Base-by-base conservation (phyloP, 2,329 filamentous ascomycete species). In the Aspergillus hiratsukae region DNA sequence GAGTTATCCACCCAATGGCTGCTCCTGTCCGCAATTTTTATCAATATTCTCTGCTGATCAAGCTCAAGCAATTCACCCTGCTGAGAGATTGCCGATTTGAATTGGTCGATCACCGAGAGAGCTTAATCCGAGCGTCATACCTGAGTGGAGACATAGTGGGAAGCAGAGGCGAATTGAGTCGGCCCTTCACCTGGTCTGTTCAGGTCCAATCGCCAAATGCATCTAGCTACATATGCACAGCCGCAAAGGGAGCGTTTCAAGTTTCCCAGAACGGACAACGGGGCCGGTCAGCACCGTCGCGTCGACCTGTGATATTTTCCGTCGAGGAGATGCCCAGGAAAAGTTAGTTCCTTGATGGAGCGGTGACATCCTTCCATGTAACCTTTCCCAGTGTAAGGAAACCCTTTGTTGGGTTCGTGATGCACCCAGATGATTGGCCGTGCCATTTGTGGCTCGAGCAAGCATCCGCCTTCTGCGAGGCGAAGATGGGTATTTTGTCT, bases 151-250 rank as follows among this genome's bases (percentile, higher is more conserved):
- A 35, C 27, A 27, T 21, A 25, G 19, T n/a, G 53, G 19, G 35
- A 28, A 31, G 40, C 21, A 25, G 14, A 21, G 43, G 51, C 49
- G 53, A 51, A 53, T 49, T 31, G 54, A 53, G n/a, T 45, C 41
- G 10, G 31, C 29, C 19, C 6, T 29, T 43, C 21, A 23, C 11
- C 21, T 25, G 11, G 19, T 7, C 23, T 46, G 10, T 14, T 11
- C n/a, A 46, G 21, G 10, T 28, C 31, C 35, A n/a, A 40, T 51
- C 25, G 27, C 53, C 51, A 21, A 58, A 49, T 31, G 31, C 19
- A 49, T 35, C 29, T 52, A 56, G 50, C 35, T 55, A 57, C 29
- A 43, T 55, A 51, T 51, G 57, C 57, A 53, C 40, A 51, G 41
- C 53, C 50, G 54, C 58, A 53, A 23, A 41, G 19, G 35, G 19